These are phyloP conservation scores for Nicotiana attenuata DNA, from an alignment of 257 asterid genomes.

Conservation along the genomic window DNA sequence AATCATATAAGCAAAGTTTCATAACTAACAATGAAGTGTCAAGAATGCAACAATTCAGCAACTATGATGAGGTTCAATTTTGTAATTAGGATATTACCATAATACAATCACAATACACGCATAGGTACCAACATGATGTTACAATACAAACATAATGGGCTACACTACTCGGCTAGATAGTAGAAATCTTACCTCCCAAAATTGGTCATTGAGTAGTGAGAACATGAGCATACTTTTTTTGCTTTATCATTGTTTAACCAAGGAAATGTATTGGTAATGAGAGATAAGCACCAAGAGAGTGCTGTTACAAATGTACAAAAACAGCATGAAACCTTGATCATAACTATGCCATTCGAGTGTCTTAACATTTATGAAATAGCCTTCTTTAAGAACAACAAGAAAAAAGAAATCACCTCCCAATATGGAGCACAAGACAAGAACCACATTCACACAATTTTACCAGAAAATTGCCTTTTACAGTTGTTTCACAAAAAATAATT, in stretches of 20 bases:
- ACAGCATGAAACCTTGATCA: not conserved
- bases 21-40: not conserved
- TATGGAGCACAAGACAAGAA: not conserved
- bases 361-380: not conserved
- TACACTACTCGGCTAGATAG: not conserved
- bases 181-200: not conserved
- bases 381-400: not conserved
- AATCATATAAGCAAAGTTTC: not conserved
- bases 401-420: not conserved
- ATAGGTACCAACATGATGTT: not conserved
- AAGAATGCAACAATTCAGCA: not conserved
- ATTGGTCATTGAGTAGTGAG: not conserved
- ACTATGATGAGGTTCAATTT: constrained; percentile 3
- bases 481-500: not conserved
- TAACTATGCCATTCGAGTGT: not conserved
- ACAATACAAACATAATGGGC: not conserved
- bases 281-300: constrained; percentile 7
- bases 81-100: not conserved
- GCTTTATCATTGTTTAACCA: not conserved
- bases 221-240: not conserved
- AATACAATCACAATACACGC: not conserved
- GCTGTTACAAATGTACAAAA: not conserved
- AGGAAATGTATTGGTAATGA: not conserved
- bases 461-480: not conserved
- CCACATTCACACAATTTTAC: not conserved